These are phyloP conservation scores for Pseudocercospora eumusae DNA, from an alignment of 2,329 filamentous ascomycete species.

Conservation along the genomic window DNA sequence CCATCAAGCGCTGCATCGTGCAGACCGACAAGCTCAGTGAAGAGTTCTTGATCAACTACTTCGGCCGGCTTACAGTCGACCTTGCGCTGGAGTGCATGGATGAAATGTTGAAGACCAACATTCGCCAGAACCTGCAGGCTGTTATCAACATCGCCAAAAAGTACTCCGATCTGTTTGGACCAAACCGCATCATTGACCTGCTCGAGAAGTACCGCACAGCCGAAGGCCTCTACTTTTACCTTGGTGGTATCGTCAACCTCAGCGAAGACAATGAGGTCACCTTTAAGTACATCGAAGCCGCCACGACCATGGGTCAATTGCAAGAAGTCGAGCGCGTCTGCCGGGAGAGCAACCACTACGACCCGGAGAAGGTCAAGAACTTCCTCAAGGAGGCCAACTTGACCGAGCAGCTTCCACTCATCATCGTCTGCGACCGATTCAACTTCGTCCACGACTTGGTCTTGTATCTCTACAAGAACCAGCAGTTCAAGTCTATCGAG, in stretches of 20 bases:
- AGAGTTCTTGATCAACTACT: constrained; percentile 90
- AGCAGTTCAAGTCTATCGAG: constrained; percentile 98
- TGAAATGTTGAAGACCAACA: constrained; percentile 94
- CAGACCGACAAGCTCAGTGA: constrained; percentile 84
- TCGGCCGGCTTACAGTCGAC: constrained; percentile 91
- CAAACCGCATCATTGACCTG: constrained; percentile 84
- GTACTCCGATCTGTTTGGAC: constrained; percentile 90
- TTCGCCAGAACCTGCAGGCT: constrained; percentile 91
- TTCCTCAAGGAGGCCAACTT: constrained; percentile 96
- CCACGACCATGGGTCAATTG: constrained; percentile 88
- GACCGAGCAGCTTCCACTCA: constrained; percentile 88
- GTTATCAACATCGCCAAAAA: constrained; percentile 97
- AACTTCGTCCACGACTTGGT: constrained; percentile 98
- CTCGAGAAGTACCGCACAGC: constrained; percentile 97
- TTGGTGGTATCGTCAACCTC: constrained; percentile 95
- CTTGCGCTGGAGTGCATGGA: constrained; percentile 92
- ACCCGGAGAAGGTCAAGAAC: constrained; percentile 96
- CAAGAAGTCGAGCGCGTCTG: constrained; percentile 97
- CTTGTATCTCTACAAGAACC: constrained; percentile 96
- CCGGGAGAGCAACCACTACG: constrained; percentile 76
- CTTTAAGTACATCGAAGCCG: constrained; percentile 99
- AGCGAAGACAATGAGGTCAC: constrained; percentile 93
- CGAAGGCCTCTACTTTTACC: constrained; percentile 96
- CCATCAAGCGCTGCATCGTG: constrained; percentile 85
- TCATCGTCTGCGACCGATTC: constrained; percentile 99